Percentiles rank a stretch among this genome's conserved stretches.
Evolutionary conservation across 208 protist species (phyloP).

Genomic region (Entamoeba moshkovskii): DNA sequence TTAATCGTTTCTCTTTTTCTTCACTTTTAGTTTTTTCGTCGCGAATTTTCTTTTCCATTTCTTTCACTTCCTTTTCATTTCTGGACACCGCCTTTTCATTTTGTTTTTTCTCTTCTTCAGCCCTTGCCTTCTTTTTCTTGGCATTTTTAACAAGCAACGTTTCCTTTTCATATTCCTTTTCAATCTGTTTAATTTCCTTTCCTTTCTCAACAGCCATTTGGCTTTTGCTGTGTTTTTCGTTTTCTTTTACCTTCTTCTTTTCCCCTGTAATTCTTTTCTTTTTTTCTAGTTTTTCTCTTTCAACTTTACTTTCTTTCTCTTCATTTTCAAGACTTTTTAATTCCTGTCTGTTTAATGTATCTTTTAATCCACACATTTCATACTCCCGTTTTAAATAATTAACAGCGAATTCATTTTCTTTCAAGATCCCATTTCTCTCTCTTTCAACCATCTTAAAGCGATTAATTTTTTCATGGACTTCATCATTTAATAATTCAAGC

Average conservation of each 20-base stretch:
- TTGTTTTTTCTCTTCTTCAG: background rate
- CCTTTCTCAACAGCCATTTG: background rate
- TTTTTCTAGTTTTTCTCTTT: background rate
- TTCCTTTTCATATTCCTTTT: background rate
- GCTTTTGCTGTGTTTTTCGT: background rate
- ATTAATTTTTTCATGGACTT: slow-evolving; percentile 68
- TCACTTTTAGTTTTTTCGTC: background rate
- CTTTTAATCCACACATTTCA: background rate
- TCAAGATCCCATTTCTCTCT: slow-evolving; percentile 42
- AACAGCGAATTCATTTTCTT: background rate
- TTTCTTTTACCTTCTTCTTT: background rate
- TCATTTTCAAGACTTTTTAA: background rate
- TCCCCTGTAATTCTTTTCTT: background rate
- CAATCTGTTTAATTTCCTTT: background rate
- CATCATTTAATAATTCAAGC: slow-evolving; percentile 71
- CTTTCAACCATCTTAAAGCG: slow-evolving; percentile 68
- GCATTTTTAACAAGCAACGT: too few species aligned
- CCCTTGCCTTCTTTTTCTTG: background rate
- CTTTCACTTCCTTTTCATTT: background rate
- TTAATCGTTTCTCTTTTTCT: background rate
- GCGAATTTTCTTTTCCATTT: background rate
- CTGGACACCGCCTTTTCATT: background rate
- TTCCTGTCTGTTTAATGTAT: background rate
- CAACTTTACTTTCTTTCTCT: background rate
- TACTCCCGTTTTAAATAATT: background rate